A percentile compares a stretch with the other conserved stretches of the same genome.
Evolutionary conservation across 345 rosid genomes (phyloP).

Genomic region (Eucalyptus rudis): DNA sequence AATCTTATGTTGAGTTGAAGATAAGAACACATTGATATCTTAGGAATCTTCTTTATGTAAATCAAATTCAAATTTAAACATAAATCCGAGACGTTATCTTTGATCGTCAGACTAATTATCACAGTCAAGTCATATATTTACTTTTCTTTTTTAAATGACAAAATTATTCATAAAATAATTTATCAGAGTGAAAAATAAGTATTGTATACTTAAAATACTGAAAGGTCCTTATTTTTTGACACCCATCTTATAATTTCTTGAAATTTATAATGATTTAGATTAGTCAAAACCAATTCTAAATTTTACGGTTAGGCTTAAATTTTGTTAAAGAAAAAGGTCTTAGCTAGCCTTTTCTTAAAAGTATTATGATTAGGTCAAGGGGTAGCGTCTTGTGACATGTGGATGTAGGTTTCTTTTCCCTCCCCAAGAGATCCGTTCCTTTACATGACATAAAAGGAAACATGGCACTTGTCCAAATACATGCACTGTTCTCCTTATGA

Average conservation of each 20-base stretch:
- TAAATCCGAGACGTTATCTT: neutral
- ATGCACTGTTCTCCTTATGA: neutral
- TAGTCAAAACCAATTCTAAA: neutral
- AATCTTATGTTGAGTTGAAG: neutral
- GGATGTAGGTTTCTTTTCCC: neutral
- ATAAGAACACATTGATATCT: neutral
- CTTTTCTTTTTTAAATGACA: neutral
- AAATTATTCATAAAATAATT: neutral
- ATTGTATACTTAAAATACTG: neutral
- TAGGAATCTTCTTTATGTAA: neutral
- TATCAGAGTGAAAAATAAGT: neutral
- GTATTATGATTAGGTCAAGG: neutral
- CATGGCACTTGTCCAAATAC: neutral
- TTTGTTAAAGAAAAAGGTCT: neutral
- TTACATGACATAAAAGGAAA: neutral
- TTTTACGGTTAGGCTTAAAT: neutral
- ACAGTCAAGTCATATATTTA: neutral
- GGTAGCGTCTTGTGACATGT: neutral
- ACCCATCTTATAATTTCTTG: neutral
- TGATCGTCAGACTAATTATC: accelerated
- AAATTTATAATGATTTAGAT: neutral
- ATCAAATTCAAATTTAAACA: neutral
- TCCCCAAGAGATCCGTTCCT: neutral
- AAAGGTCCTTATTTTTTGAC: neutral
- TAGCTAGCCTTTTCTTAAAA: neutral